Percentiles rank a stretch among this genome's conserved stretches.
These are phyloP conservation scores for Pseudonitzschia pungens DNA, from an alignment of 108 stramenopile species.

Conservation along the genomic window DNA sequence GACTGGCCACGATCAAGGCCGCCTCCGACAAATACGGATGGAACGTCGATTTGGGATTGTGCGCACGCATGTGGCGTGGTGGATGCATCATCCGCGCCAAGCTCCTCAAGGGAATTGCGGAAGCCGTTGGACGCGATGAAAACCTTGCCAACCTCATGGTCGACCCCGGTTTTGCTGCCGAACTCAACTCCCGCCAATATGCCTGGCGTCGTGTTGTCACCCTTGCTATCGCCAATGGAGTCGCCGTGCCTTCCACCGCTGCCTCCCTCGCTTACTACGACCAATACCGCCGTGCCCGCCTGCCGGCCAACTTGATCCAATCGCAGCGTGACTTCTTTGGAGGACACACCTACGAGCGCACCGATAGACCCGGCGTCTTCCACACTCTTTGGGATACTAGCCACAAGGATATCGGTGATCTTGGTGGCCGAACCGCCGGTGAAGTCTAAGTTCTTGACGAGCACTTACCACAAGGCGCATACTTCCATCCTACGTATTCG, in stretches of 20 bases:
- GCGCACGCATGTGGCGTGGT: conserved; percentile 98
- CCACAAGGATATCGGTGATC: conserved; percentile 94
- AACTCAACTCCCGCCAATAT: conserved; percentile 78
- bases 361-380: conserved; percentile 80
- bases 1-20: conserved; percentile 88
- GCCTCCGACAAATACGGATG: conserved; percentile 89
- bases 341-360: conserved; percentile 96
- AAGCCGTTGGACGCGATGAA: conserved; percentile 72
- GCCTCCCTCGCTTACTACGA: conserved; percentile 95
- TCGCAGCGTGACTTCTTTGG: conserved; percentile 99
- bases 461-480: too few species aligned
- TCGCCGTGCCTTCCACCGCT: conserved; percentile 87
- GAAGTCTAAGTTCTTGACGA: conserved; percentile 46
- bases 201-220: conserved; percentile 94
- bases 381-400: conserved; percentile 93
- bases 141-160: conserved; percentile 90
- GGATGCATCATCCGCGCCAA: conserved; percentile 98
- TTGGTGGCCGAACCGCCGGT: conserved; percentile 87
- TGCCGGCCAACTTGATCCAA: conserved; percentile 96
- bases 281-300: conserved; percentile 83
- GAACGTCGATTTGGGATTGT: conserved; percentile 89
- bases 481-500: too few species aligned
- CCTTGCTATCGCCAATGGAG: conserved; percentile 86
- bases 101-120: conserved; percentile 91
- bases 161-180: conserved; percentile 88